phyloP scores from a whole-genome alignment of 176 grass and related monocot species.

The Cenchrus purpureus region DNA sequence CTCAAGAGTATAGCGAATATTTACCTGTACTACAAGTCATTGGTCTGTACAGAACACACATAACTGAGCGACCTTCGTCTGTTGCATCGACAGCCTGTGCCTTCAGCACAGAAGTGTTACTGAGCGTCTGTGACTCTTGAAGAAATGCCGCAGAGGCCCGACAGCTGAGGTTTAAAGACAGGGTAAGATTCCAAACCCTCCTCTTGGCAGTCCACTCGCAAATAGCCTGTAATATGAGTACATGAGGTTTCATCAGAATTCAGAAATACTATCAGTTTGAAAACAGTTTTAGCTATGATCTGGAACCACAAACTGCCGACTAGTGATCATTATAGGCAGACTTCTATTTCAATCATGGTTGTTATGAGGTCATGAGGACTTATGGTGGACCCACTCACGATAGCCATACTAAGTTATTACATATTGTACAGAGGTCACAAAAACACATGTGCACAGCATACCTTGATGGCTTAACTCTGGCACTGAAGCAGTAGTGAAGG shows the following conservation, averaged over 20 bases:
- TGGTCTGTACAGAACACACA: conserved; percentile 47
- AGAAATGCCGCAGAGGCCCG: conserved; percentile 41
- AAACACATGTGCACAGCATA: conserved; percentile 14
- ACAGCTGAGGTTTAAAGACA: conserved; percentile 35
- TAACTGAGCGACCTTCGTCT: conserved; percentile 36
- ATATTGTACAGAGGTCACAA: neutral
- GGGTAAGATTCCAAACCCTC: conserved; percentile 46
- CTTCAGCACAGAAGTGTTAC: conserved; percentile 43
- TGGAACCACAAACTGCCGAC: neutral
- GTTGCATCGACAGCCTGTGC: conserved; percentile 44
- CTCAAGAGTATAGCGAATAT: conserved; percentile 52
- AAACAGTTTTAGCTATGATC: neutral
- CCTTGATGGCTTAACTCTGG: conserved; percentile 37
- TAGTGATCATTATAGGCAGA: conserved; percentile 14
- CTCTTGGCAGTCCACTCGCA: conserved; percentile 20
- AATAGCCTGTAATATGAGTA: conserved; percentile 18
- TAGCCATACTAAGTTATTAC: neutral
- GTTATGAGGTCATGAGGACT: neutral
- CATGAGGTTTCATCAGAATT: conserved; percentile 30
- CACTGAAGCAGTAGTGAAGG: neutral
- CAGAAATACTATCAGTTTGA: conserved; percentile 19
- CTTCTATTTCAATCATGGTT: neutral
- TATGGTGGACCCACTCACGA: neutral
- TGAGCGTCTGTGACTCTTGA: conserved; percentile 35
- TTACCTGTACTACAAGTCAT: conserved; percentile 48